A percentile compares a stretch with the other conserved stretches of the same genome.
Evolutionary conservation across 2,329 filamentous ascomycete genomes (phyloP).

Genomic region (Alternaria tenuissima): DNA sequence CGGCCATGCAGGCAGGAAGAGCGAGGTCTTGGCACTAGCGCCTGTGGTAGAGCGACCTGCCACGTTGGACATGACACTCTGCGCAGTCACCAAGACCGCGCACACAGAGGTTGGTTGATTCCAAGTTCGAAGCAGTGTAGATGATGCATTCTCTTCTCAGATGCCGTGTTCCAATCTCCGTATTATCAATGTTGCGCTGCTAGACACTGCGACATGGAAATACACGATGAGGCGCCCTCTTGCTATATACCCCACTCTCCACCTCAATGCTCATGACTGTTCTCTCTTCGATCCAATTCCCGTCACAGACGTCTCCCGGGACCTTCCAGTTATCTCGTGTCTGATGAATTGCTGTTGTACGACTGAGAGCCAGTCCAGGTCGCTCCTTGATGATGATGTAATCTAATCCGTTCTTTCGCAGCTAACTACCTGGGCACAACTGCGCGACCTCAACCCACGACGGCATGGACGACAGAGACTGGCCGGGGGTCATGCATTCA

Average conservation of each 20-base stretch:
- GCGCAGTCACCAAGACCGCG: neutral
- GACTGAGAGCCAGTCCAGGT: neutral
- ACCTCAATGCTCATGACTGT: neutral
- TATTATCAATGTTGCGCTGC: neutral
- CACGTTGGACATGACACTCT: slow-evolving; percentile 9
- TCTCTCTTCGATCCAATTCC: neutral
- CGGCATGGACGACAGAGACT: neutral
- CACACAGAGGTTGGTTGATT: too few relatives aligned
- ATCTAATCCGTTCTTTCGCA: neutral
- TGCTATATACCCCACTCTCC: slow-evolving; percentile 3
- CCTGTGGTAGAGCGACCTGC: slow-evolving; percentile 11
- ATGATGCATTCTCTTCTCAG: neutral
- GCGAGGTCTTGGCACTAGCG: slow-evolving; percentile 17
- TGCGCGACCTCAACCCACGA: neutral
- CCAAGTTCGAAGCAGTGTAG: too few relatives aligned
- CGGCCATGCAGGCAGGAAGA: slow-evolving; percentile 11
- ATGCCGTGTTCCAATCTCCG: neutral
- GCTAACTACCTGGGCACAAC: neutral
- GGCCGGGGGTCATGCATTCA: too few relatives aligned
- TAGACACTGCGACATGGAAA: neutral
- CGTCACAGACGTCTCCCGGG: neutral
- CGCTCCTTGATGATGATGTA: neutral
- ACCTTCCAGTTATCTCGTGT: neutral
- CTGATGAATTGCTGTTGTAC: neutral
- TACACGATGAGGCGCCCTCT: neutral